Conservation (phyloP, 805 yeast species). For the Cyberlindnera japonica region DNA sequence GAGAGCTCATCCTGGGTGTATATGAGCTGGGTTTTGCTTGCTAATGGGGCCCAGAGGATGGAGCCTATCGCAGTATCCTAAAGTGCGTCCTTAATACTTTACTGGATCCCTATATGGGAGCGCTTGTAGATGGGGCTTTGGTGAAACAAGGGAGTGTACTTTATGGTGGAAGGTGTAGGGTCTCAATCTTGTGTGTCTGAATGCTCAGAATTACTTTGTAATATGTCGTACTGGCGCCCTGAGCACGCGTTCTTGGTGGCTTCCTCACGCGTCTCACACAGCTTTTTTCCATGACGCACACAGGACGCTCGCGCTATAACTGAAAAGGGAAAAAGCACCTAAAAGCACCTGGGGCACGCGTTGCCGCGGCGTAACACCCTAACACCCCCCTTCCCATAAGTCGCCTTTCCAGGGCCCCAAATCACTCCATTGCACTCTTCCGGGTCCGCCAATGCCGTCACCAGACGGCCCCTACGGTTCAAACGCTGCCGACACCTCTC, state of each 20-base stretch:
- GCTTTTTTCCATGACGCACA: neutral
- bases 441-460: too few relatives aligned
- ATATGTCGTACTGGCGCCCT: neutral
- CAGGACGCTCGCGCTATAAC: constrained; percentile 3
- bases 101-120: neutral
- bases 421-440: too few relatives aligned
- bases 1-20: neutral
- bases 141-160: neutral
- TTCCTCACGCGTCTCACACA: constrained; percentile 1
- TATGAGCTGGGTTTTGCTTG: neutral
- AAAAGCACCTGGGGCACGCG: neutral
- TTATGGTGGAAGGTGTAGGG: neutral
- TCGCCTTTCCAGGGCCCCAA: too few relatives aligned
- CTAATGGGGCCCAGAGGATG: neutral
- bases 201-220: neutral
- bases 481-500: too few relatives aligned
- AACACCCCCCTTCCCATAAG: too few relatives aligned
- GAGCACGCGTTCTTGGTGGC: neutral
- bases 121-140: neutral
- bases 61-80: neutral
- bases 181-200: neutral
- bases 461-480: too few relatives aligned
- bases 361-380: neutral
- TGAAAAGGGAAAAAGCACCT: constrained; percentile 6
- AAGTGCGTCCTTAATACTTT: constrained; percentile 1